Percentiles rank a stretch among this genome's conserved stretches.
Evolutionary conservation across 805 yeast genomes (phyloP).

Genomic region (Deakozyma indianensis): DNA sequence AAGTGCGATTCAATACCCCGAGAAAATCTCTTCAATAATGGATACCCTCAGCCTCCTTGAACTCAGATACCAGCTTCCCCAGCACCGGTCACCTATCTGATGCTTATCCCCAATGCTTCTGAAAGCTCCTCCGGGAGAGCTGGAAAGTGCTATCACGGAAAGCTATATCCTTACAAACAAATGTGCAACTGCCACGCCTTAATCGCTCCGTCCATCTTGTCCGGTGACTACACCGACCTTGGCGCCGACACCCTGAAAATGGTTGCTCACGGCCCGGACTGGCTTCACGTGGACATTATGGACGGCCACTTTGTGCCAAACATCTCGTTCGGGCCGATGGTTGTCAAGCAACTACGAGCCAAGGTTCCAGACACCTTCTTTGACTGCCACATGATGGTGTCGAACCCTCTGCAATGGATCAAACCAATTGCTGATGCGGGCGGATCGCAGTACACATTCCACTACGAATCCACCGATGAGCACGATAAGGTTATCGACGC

Average conservation of each 20-base stretch:
- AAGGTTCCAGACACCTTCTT: slow-evolving; percentile 62
- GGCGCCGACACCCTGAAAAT: slow-evolving; percentile 79
- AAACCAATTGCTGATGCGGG: slow-evolving; percentile 84
- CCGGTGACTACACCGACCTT: slow-evolving; percentile 76
- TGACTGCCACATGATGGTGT: slow-evolving; percentile 98
- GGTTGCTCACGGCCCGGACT: slow-evolving; percentile 72
- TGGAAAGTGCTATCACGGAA: too few relatives aligned
- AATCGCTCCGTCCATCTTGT: slow-evolving; percentile 88
- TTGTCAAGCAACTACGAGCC: slow-evolving; percentile 62
- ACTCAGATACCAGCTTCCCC: too few relatives aligned
- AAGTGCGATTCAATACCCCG: too few relatives aligned
- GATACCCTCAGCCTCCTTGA: too few relatives aligned
- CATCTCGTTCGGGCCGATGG: slow-evolving; percentile 85
- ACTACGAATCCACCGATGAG: slow-evolving; percentile 71
- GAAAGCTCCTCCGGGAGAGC: too few relatives aligned
- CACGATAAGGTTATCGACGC: slow-evolving; percentile 60
- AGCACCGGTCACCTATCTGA: too few relatives aligned
- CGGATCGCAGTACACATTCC: slow-evolving; percentile 93
- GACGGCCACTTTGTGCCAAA: slow-evolving; percentile 98
- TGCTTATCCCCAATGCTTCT: too few relatives aligned
- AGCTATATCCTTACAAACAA: too few relatives aligned
- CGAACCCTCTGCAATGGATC: slow-evolving; percentile 86
- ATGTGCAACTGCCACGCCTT: slow-evolving; percentile 2
- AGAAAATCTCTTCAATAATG: too few relatives aligned
- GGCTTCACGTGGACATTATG: slow-evolving; percentile 98